Conservation (phyloP, 495 filamentous ascomycete species). For the Pyrenopolyporus hunteri region DNA sequence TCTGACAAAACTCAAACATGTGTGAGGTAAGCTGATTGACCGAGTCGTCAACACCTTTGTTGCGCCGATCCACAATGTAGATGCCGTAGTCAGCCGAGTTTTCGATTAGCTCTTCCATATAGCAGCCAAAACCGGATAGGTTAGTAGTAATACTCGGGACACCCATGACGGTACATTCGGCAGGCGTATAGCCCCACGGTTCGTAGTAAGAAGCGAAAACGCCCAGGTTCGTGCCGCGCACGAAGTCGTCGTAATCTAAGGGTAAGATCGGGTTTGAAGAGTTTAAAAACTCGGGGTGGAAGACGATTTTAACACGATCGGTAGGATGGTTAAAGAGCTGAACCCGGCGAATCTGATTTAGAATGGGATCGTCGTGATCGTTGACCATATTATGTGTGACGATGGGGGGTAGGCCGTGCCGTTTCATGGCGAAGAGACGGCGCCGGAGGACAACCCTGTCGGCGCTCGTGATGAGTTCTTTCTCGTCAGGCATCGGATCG, state of each 20-base stretch:
- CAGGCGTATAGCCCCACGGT: slow-evolving; percentile 98
- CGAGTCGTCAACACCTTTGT: slow-evolving; percentile 95
- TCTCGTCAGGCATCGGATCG: slow-evolving; percentile 89
- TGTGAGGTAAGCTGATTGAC: slow-evolving; percentile 91
- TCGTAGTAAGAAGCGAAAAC: slow-evolving; percentile 98
- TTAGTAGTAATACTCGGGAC: slow-evolving; percentile 99
- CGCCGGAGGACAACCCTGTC: slow-evolving; percentile 93
- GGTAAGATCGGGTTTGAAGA: slow-evolving; percentile 94
- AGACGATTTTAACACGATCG: slow-evolving; percentile 95
- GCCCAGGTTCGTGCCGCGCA: slow-evolving; percentile 93
- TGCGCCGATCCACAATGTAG: slow-evolving; percentile 95
- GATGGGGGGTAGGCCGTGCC: slow-evolving; percentile 85
- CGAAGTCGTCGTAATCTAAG: slow-evolving; percentile 97
- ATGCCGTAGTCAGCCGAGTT: slow-evolving; percentile 98
- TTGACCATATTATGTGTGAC: slow-evolving; percentile 99
- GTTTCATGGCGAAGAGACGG: slow-evolving; percentile 94
- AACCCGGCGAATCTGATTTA: slow-evolving; percentile 95
- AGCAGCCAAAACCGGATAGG: slow-evolving; percentile 95
- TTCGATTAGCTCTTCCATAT: slow-evolving; percentile 99
- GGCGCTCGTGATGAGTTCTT: slow-evolving; percentile 87
- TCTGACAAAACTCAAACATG: slow-evolving; percentile 95
- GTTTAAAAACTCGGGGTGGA: slow-evolving; percentile 97
- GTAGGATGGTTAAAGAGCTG: slow-evolving; percentile 95
- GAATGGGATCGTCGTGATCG: slow-evolving; percentile 88
- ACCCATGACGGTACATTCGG: slow-evolving; percentile 99